Base-by-base conservation (phyloP, 495 filamentous ascomycete species). In the Podospora anserina region DNA sequence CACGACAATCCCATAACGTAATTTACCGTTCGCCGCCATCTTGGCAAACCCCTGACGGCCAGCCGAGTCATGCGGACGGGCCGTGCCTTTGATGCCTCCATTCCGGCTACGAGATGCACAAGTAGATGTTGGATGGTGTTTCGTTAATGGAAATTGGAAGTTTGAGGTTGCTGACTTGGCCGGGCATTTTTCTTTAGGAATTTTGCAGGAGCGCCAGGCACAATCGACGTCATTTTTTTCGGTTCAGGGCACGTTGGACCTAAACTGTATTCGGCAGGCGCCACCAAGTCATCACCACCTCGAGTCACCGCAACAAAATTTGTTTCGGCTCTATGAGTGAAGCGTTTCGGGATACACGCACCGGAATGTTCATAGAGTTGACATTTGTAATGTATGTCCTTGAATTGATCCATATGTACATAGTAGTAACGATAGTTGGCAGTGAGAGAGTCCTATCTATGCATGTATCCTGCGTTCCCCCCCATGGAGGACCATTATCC, bases 1-100 rank as follows among this genome's bases (percentile, higher is more conserved):
- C 53, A 66, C 49, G 49, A 26, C 19, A 34, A 67, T 64, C n/a
- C 55, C 66, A 66, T 71, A 68, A 71, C 69, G 69, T 71, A 71
- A 71, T 68, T 26, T 53, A 58, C 56, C 28, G 57, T 58, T 57
- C 49, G 61, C 26, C 27, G 49, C 26, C 30, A 30, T 23, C 69
- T 71, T 71, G 69, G 69, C 69, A 34, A 26, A 26, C 69, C 63
- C 69, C 63, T 62, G 57, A 60, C 26, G 27, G 15, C 5, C 3
- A 11, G 23, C 20, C 53, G 63, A 58, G 63, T 55, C 57, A 57
- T 61, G 61, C 61, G 34, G 34, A 49, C 5, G 39, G 39, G 39
- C 9, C 13, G 39, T 16, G 39, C 13, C 39, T 49, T 49, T 49
- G 39, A 49, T 49, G 39, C 39, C 2, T 16, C 15, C 15, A 49